Conservation (phyloP, 768 basidiomycete genomes). For the Psilocybe cyanescens region DNA sequence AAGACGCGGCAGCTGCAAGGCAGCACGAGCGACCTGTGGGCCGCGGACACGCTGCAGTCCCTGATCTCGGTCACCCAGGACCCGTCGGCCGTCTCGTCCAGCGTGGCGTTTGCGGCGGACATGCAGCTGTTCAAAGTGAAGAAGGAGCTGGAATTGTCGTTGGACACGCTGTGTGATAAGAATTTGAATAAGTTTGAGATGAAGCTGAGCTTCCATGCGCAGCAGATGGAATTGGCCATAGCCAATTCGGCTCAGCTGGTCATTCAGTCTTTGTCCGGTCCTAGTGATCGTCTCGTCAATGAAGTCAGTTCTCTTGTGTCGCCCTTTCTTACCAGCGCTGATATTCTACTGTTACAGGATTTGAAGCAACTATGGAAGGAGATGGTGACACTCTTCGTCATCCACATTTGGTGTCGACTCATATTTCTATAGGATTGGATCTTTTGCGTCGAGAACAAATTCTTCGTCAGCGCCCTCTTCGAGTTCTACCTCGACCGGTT, state of each 20-base stretch:
- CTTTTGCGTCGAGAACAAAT: conserved; percentile 27
- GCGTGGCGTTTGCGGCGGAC: background rate
- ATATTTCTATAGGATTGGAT: conserved; percentile 23
- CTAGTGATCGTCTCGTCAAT: conserved; percentile 19
- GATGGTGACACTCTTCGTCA: conserved; percentile 8
- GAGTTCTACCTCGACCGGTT: conserved; percentile 27
- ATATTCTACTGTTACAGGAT: background rate
- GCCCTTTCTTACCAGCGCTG: background rate
- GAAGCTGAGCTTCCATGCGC: conserved; percentile 16
- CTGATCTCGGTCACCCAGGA: conserved; percentile 18
- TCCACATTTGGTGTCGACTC: background rate
- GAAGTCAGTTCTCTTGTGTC: conserved; percentile 3
- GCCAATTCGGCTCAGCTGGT: conserved; percentile 12
- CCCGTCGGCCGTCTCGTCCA: background rate
- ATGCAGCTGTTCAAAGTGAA: background rate
- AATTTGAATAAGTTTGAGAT: conserved; percentile 16
- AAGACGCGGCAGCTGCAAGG: conserved; percentile 13
- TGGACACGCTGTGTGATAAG: conserved; percentile 12
- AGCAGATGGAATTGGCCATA: conserved; percentile 16
- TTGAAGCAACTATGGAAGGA: conserved; percentile 16
- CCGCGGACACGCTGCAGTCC: conserved; percentile 12
- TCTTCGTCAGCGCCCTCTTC: conserved; percentile 23
- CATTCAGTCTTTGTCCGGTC: conserved; percentile 18
- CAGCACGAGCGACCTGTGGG: conserved; percentile 7
- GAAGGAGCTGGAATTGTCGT: conserved; percentile 9